A percentile compares a stretch with the other conserved stretches of the same genome.
Conservation (phyloP, 805 yeast genomes). For the Cyberlindnera maclurae region DNA sequence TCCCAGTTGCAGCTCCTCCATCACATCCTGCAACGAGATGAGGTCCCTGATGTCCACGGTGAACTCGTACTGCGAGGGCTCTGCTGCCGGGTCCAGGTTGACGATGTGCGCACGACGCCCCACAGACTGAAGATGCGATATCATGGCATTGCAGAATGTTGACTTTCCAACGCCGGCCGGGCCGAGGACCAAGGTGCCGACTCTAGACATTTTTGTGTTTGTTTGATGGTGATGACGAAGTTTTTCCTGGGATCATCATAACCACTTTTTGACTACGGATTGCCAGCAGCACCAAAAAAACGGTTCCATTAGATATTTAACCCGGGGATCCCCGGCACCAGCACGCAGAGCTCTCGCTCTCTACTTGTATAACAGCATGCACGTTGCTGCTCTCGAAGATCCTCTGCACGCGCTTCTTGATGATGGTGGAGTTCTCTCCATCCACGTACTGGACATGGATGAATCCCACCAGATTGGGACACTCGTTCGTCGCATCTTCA, state of each 20-base stretch:
- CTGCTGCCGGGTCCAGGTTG: slow-evolving; percentile 96
- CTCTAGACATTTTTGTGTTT: slow-evolving; percentile 65
- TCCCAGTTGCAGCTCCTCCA: slow-evolving; percentile 90
- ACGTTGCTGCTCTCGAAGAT: slow-evolving; percentile 44
- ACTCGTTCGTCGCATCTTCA: slow-evolving; percentile 14
- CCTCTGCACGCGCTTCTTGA: slow-evolving; percentile 53
- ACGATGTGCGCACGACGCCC: slow-evolving; percentile 95
- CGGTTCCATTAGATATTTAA: background rate
- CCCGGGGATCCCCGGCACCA: slow-evolving; percentile 46
- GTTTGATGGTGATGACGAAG: background rate
- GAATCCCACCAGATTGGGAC: slow-evolving; percentile 51
- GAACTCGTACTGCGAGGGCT: slow-evolving; percentile 84
- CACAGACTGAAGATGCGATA: slow-evolving; percentile 78
- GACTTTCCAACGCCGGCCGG: slow-evolving; percentile 98
- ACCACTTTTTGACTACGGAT: background rate
- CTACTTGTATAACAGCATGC: slow-evolving; percentile 59
- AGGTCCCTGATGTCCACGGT: slow-evolving; percentile 88
- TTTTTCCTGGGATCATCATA: background rate
- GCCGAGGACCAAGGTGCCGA: slow-evolving; percentile 88
- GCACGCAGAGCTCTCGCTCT: slow-evolving; percentile 53
- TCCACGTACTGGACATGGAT: slow-evolving; percentile 68
- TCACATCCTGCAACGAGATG: slow-evolving; percentile 85
- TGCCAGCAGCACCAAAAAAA: background rate
- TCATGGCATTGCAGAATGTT: slow-evolving; percentile 84
- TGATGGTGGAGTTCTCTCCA: slow-evolving; percentile 57